Evolutionary conservation across 2,329 filamentous ascomycete species (phyloP).

Genomic region (Ophiostoma angusticollis): DNA sequence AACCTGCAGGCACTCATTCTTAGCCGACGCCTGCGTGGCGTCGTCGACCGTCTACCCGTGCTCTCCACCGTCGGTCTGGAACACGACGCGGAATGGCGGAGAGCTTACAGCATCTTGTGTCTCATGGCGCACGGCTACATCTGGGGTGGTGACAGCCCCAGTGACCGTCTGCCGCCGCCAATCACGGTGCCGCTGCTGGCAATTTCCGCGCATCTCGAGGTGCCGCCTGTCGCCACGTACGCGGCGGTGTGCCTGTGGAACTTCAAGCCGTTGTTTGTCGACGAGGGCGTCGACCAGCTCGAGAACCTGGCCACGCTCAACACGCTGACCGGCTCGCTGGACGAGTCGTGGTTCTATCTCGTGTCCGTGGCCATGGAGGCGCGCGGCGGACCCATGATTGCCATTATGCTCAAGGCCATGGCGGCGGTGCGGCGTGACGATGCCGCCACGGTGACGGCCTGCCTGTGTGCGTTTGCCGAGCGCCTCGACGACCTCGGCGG

Average conservation of each 20-base stretch:
- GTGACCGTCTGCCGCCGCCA: constrained; percentile 64
- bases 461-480: constrained; percentile 73
- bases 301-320: constrained; percentile 79
- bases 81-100: constrained; percentile 80
- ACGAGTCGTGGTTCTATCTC: constrained; percentile 98
- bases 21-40: constrained; percentile 66
- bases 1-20: constrained; percentile 82
- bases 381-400: constrained; percentile 72
- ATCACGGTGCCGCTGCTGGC: constrained; percentile 73
- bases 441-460: constrained; percentile 56
- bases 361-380: constrained; percentile 93
- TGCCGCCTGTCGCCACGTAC: constrained; percentile 89
- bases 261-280: constrained; percentile 79
- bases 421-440: constrained; percentile 62
- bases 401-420: constrained; percentile 81
- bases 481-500: constrained; percentile 70
- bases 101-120: constrained; percentile 78
- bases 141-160: constrained; percentile 75
- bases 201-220: constrained; percentile 64
- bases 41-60: constrained; percentile 69
- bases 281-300: constrained; percentile 69
- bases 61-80: constrained; percentile 72
- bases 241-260: constrained; percentile 92
- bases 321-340: constrained; percentile 86
- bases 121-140: constrained; percentile 95